Base-by-base conservation (phyloP, 768 basidiomycete genomes). In the Lactarius pseudohatsudake region DNA sequence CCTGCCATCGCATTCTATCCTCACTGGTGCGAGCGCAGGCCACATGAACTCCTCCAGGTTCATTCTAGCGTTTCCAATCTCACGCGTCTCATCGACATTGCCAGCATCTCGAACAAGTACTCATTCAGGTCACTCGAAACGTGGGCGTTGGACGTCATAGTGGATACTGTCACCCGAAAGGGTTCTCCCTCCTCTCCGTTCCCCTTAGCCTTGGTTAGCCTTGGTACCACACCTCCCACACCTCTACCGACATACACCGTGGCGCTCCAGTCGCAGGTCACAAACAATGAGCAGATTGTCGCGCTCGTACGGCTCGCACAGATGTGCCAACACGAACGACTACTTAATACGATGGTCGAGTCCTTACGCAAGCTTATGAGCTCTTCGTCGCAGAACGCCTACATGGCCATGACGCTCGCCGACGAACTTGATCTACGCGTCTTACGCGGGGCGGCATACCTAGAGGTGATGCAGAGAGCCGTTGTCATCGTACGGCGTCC, bases 61-160 rank as follows among this genome's bases (percentile, higher is more conserved):
- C 81, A 81, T 22, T 79, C 81, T 13, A 75, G 81, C 36, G 77
- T 76, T 50, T 79, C 85, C 30, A 80, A 90, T 67, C 79, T 91
- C 16, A 74, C 77, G 38, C 78, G 79, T 57, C 80, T 88, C 43
- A 82, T 86, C 64, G 82, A 88, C 72, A 85, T 91, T 64, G 86
- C 86, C 4, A 82, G 81, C 11, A 79, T 91, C 15, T 80, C 88
- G 32, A 86, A 85, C 78, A 91, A 91, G 77, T 91, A 91, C 71
- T 81, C 84, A 28, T 91, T 90, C 82, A 88, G 85, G 74, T 83
- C 85, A 10, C 74, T 88, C 38, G 90, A 91, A 74, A 86, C 84
- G 1, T 91, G 90, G 90, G 84, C 88, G 1, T 79, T 91, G 22
- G 86, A 89, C 67, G 85, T 82, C n/a, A 86, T 91, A 57, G 86